Conservation (phyloP, 148 eudicot species). For the Simmondsia chinensis region DNA sequence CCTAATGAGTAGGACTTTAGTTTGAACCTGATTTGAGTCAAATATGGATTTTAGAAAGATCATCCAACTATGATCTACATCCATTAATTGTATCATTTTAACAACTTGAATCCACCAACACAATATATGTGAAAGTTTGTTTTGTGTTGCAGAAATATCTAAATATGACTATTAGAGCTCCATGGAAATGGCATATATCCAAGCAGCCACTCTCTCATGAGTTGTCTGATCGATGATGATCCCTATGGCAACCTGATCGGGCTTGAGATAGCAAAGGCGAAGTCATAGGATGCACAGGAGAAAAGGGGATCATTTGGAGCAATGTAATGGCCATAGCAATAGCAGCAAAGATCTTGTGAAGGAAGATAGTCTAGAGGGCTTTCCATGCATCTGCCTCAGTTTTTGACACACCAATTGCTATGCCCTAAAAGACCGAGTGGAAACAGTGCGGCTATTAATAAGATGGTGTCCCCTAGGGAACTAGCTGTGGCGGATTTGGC, state of each 20-base stretch:
- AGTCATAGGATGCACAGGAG: constrained; percentile 42
- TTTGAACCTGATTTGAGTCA: no score
- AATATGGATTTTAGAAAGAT: no score
- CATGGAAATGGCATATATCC: constrained; percentile 63
- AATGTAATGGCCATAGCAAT: constrained; percentile 63
- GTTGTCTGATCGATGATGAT: constrained; percentile 46
- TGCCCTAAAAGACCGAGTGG: constrained; percentile 69
- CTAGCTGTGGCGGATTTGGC: constrained; percentile 28
- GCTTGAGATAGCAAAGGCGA: constrained; percentile 59
- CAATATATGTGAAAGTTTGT: no score
- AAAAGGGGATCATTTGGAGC: constrained; percentile 50
- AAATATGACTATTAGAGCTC: no score
- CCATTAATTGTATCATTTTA: no score
- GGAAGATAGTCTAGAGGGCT: constrained; percentile 55
- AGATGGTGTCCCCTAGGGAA: constrained; percentile 46
- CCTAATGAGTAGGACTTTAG: no score
- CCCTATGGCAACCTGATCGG: constrained; percentile 55
- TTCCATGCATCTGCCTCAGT: constrained; percentile 53
- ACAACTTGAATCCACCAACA: no score
- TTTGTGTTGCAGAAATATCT: no score
- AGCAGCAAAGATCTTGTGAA: constrained; percentile 64
- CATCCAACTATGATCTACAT: no score
- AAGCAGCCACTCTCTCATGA: constrained; percentile 43
- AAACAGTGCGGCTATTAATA: constrained; percentile 45
- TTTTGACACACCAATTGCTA: constrained; percentile 54